phyloP scores from a whole-genome alignment of 441 rosid species.

The Populus hybrid region DNA sequence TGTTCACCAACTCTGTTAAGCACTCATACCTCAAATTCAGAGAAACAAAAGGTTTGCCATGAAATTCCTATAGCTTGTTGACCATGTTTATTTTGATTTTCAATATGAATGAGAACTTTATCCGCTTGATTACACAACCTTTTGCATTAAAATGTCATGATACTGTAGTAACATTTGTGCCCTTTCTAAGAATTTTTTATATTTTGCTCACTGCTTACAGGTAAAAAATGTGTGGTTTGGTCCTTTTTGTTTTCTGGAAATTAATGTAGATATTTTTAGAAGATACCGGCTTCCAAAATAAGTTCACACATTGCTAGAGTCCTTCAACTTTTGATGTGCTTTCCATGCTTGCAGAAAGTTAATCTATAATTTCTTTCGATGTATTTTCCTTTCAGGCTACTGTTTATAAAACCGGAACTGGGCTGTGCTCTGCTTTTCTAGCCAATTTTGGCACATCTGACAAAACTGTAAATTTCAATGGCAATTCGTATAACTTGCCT shows the following conservation, averaged over 20 bases:
- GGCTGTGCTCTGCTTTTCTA: constrained; percentile 65
- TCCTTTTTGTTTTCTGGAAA: not conserved
- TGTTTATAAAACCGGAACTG: constrained; percentile 45
- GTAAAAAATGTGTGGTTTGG: not conserved
- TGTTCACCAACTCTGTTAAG: not conserved
- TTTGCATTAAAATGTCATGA: not conserved
- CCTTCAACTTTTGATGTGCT: not conserved
- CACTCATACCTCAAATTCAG: not conserved
- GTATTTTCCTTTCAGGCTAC: constrained; percentile 42
- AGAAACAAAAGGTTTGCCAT: not conserved
- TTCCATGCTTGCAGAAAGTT: not conserved
- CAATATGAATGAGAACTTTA: not conserved
- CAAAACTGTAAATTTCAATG: constrained; percentile 45
- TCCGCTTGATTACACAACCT: not conserved
- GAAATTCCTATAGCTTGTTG: not conserved
- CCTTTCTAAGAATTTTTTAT: not conserved
- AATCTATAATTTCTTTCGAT: not conserved
- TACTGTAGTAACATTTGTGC: not conserved
- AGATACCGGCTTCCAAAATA: not conserved
- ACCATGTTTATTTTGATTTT: not conserved
- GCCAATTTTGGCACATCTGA: constrained; percentile 51
- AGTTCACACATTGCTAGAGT: not conserved
- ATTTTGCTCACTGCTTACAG: not conserved
- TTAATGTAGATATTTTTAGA: not conserved
- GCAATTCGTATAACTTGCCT: constrained; percentile 45